Percentiles rank a stretch among this genome's conserved stretches.
These are phyloP conservation scores for Pseudonitzschia multistriata DNA, from an alignment of 108 stramenopile species.

Conservation along the genomic window DNA sequence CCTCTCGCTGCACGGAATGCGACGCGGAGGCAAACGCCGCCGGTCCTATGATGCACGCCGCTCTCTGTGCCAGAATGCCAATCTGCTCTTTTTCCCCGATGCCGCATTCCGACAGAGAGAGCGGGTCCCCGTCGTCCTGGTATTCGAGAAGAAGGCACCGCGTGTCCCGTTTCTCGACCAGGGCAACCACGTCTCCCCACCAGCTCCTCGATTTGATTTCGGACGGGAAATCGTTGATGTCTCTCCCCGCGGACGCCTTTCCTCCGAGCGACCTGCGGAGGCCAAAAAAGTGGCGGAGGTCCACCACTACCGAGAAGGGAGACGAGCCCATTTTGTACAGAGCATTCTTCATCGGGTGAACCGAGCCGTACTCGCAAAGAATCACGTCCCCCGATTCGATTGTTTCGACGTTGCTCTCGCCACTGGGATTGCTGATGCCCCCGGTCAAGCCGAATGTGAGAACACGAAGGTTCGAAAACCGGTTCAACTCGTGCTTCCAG, in stretches of 20 bases:
- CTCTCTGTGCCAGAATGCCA: conserved; percentile 33
- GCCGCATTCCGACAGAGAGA: conserved; percentile 12
- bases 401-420: not conserved
- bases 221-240: conserved; percentile 5
- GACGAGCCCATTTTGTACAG: conserved; percentile 4
- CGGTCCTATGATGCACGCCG: conserved; percentile 33
- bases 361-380: conserved; percentile 53
- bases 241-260: not conserved
- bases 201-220: conserved; percentile 27
- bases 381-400: conserved; percentile 40
- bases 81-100: conserved; percentile 23
- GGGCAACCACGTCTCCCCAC: conserved; percentile 34
- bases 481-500: conserved; percentile 64
- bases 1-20: conserved; percentile 18
- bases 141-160: conserved; percentile 34
- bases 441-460: conserved; percentile 24
- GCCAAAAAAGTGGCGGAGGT: conserved; percentile 33
- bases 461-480: conserved; percentile 43
- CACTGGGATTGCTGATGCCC: conserved; percentile 19
- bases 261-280: conserved; percentile 16
- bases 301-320: conserved; percentile 33
- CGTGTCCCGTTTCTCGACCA: not conserved
- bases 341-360: conserved; percentile 21
- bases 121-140: conserved; percentile 9
- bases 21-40: conserved; percentile 12